These are phyloP conservation scores for Atkinsonella hypoxylon DNA, from an alignment of 2,329 filamentous ascomycete species.

Conservation along the genomic window DNA sequence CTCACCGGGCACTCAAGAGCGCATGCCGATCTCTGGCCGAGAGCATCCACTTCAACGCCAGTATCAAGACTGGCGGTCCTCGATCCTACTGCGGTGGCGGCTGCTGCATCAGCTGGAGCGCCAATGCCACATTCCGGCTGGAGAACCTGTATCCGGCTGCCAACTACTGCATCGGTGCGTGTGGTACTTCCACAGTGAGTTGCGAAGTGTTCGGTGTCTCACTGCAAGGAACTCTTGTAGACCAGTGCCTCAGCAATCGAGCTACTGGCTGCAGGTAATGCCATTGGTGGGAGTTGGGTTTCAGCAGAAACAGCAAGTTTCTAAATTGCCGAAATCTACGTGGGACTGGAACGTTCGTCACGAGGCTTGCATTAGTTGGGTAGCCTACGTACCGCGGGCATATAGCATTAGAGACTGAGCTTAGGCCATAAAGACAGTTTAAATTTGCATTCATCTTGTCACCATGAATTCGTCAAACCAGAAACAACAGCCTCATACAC, in stretches of 20 bases:
- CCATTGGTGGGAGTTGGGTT: too few relatives aligned
- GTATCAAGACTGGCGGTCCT: slow-evolving; percentile 1
- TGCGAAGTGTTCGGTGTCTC: slow-evolving; percentile 1
- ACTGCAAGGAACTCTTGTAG: slow-evolving; percentile 1
- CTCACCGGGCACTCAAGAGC: not conserved
- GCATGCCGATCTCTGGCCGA: not conserved
- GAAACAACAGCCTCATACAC: too few relatives aligned
- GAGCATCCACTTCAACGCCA: slow-evolving; percentile 3
- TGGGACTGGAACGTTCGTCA: too few relatives aligned
- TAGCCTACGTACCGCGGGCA: too few relatives aligned
- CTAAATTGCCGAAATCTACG: too few relatives aligned
- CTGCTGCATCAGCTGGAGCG: slow-evolving; percentile 7
- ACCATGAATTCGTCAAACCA: too few relatives aligned
- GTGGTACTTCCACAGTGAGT: slow-evolving; percentile 1
- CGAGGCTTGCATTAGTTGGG: too few relatives aligned
- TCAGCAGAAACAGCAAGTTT: too few relatives aligned
- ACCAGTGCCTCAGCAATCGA: slow-evolving; percentile 6
- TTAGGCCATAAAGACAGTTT: too few relatives aligned
- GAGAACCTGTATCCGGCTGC: slow-evolving; percentile 1
- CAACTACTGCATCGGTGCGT: not conserved
- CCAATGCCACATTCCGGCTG: slow-evolving; percentile 3
- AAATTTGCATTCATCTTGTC: too few relatives aligned
- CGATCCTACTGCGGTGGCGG: slow-evolving; percentile 3
- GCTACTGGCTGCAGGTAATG: slow-evolving; percentile 1
- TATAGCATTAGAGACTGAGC: too few relatives aligned